Base-by-base conservation (phyloP, 768 basidiomycete species). In the Lepiota brunneoincarnata region DNA sequence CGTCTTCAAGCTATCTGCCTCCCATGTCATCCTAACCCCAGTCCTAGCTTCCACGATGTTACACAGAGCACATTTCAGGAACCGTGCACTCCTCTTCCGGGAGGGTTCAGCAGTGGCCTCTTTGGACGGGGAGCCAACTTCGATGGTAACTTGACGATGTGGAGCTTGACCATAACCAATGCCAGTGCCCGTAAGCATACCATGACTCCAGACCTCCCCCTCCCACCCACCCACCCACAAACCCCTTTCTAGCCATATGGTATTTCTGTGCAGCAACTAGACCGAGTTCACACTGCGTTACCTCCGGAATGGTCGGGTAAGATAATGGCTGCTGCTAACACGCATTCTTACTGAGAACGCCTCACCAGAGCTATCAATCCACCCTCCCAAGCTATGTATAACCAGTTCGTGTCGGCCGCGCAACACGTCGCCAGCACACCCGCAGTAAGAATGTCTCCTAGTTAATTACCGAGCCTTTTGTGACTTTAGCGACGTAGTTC, bases 31-130 rank as follows among this genome's bases (percentile, higher is more conserved):
- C 47, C n/a, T 10, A 39, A 35, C 9, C 15, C 17, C 20, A 38
- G 11, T 23, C 40, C 2, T 28, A 75, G 75, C 31, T 47, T 57
- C 17, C 78, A 80, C 59, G 68, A 71, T 9, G 72, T 76, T 6
- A 72, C 76, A 0, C 75, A 79, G 57, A 67, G 66, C 42, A 53
- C 61, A 1, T 69, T 70, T 51, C 65, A 67, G 0, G 51, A 61
- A 10, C 78, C 78, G 2, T 79, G 79, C 57, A 40, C 64, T 31
- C 69, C 68, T 11, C 64, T 75, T 10, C 49, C 56, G 0, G 74
- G 74, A 2, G 76, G 76, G 3, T 77, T 82, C 62, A 67, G 72
- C 41, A 72, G 66, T 49, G 72, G 73, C 0, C 49, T 71, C 9
- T 60, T 60, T 1, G 66, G 66, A 4, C 39, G 59, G 20, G 61